Conservation (phyloP, 1,284 basidiomycete species). For the Sanghuangporus sanghuang region DNA sequence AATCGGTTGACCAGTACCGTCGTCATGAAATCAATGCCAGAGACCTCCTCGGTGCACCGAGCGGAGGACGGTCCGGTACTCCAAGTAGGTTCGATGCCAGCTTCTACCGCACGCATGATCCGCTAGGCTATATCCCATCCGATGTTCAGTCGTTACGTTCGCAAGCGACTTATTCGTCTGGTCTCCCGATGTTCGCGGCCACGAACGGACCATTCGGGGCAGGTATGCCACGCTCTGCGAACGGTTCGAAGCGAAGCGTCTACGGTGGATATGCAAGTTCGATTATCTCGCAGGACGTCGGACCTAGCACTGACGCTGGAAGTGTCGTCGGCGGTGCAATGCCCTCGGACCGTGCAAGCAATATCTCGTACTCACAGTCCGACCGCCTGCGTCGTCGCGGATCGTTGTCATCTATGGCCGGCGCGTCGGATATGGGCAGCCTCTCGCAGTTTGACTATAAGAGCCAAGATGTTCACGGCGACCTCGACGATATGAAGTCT, state of each 20-base stretch:
- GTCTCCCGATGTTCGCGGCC: slow-evolving; percentile 78
- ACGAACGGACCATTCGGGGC: slow-evolving; percentile 60
- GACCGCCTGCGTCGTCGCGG: slow-evolving; percentile 61
- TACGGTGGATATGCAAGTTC: slow-evolving; percentile 87
- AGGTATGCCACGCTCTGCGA: slow-evolving; percentile 51
- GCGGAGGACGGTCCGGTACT: slow-evolving; percentile 63
- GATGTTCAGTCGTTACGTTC: slow-evolving; percentile 93
- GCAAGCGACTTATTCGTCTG: slow-evolving; percentile 89
- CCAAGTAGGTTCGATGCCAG: slow-evolving; percentile 89
- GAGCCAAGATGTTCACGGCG: slow-evolving; percentile 73
- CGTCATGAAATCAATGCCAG: slow-evolving; percentile 84
- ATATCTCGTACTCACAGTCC: slow-evolving; percentile 79
- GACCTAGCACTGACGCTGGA: slow-evolving; percentile 52
- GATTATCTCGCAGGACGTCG: slow-evolving; percentile 85
- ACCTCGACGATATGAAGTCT: slow-evolving; percentile 78
- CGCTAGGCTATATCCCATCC: slow-evolving; percentile 90
- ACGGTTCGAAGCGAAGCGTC: slow-evolving; percentile 64
- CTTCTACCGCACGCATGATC: slow-evolving; percentile 95
- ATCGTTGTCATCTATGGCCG: slow-evolving; percentile 74
- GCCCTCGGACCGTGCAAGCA: slow-evolving; percentile 42
- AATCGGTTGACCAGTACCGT: slow-evolving; percentile 87
- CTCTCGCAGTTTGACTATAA: slow-evolving; percentile 80
- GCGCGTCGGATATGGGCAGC: slow-evolving; percentile 73
- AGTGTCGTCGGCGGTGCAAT: slow-evolving; percentile 52
- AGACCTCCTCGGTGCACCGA: slow-evolving; percentile 30